Conservation (phyloP, 2,329 filamentous ascomycete genomes). For the Acrocalymma vagum region DNA sequence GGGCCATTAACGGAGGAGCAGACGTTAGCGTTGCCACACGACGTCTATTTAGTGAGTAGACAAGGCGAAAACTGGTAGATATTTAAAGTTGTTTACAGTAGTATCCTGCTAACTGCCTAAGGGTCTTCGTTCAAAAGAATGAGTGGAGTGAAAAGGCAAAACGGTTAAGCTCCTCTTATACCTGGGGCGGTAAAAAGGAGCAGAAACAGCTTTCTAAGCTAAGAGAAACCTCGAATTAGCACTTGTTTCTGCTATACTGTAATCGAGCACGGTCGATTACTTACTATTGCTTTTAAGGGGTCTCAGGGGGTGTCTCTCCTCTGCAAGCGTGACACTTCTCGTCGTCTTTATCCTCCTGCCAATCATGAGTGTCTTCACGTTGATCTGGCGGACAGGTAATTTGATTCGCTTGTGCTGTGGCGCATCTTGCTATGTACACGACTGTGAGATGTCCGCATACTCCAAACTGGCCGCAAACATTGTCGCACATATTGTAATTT, state of each 20-base stretch:
- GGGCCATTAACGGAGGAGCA: slow-evolving; percentile 4
- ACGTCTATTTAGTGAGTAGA: slow-evolving; percentile 1
- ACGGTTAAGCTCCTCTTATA: slow-evolving; percentile 1
- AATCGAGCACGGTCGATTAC: neutral
- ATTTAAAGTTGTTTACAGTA: neutral
- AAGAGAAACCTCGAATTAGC: neutral
- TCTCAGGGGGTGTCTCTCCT: slow-evolving; percentile 6
- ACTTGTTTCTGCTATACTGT: neutral
- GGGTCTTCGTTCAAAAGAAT: slow-evolving; percentile 1
- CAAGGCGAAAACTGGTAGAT: slow-evolving; percentile 1
- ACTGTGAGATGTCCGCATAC: slow-evolving; percentile 2
- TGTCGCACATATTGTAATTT: slow-evolving; percentile 11
- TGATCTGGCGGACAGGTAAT: slow-evolving; percentile 4
- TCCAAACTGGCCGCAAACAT: slow-evolving; percentile 5
- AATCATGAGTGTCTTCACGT: slow-evolving; percentile 5
- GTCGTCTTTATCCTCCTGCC: slow-evolving; percentile 9
- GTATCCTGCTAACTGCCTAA: slow-evolving; percentile 2
- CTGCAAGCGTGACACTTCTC: slow-evolving; percentile 7
- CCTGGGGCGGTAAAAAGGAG: slow-evolving; percentile 1
- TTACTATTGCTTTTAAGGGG: slow-evolving; percentile 1
- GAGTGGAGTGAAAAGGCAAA: slow-evolving; percentile 1
- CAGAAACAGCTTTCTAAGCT: slow-evolving; percentile 1
- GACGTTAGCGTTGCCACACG: slow-evolving; percentile 6
- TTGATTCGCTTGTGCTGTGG: slow-evolving; percentile 1
- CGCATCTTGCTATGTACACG: slow-evolving; percentile 4